phyloP scores from a whole-genome alignment of 306 rosid species.

The Glycine soja region DNA sequence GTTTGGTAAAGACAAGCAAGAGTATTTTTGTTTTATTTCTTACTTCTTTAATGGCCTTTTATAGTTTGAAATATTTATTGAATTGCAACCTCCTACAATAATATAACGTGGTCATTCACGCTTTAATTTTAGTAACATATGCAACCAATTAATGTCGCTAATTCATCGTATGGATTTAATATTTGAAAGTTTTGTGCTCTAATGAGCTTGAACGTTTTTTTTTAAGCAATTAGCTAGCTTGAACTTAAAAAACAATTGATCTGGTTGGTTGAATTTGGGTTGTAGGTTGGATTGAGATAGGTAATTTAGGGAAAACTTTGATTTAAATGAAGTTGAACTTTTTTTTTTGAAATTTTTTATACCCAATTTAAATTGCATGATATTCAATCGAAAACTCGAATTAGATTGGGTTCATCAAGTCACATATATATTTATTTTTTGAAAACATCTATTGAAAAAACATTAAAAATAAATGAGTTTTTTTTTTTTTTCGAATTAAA shows the following conservation, averaged over 20 bases:
- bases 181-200: neutral
- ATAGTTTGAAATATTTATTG: constrained; percentile 15
- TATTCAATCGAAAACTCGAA: neutral
- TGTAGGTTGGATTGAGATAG: neutral
- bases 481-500: no score
- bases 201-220: neutral
- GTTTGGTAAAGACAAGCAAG: constrained; percentile 21
- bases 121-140: neutral
- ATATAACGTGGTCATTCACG: constrained; percentile 1
- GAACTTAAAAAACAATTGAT: neutral
- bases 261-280: no score
- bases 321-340: neutral
- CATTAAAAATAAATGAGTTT: no score
- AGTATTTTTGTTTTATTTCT: neutral
- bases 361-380: neutral
- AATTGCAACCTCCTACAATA: neutral
- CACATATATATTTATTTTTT: neutral
- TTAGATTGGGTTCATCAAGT: neutral
- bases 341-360: neutral
- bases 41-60: neutral
- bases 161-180: constrained; percentile 5
- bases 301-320: neutral
- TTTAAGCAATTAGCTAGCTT: no score
- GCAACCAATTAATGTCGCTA: constrained; percentile 6
- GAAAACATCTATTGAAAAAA: no score